These are phyloP conservation scores for Candida neerlandica DNA, from an alignment of 1,139 yeast species.

Conservation along the genomic window DNA sequence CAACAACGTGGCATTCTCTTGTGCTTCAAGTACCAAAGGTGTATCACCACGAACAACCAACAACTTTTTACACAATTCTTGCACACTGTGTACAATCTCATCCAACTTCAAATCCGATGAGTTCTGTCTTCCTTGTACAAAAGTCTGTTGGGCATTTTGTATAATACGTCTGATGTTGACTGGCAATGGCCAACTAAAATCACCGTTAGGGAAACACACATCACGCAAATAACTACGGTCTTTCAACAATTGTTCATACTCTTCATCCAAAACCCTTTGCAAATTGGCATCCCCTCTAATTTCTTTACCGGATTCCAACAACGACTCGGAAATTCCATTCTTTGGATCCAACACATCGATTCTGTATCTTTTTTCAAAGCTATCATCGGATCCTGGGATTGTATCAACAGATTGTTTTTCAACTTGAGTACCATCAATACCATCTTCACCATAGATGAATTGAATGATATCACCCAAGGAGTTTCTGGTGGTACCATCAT, in stretches of 20 bases:
- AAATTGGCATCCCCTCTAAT: conserved; percentile 86
- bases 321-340: conserved; percentile 65
- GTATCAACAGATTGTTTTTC: conserved; percentile 97
- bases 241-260: conserved; percentile 69
- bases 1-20: conserved; percentile 84
- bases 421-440: conserved; percentile 97
- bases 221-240: conserved; percentile 84
- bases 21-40: conserved; percentile 77
- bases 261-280: conserved; percentile 81
- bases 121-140: conserved; percentile 87
- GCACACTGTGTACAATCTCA: conserved; percentile 78
- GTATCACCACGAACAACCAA: conserved; percentile 84
- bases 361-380: conserved; percentile 82
- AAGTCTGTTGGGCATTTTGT: conserved; percentile 96
- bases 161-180: conserved; percentile 95
- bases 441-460: conserved; percentile 98
- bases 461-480: conserved; percentile 96
- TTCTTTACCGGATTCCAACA: conserved; percentile 87
- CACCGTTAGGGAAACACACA: conserved; percentile 88
- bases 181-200: conserved; percentile 95
- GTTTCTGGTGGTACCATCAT: conserved; percentile 97
- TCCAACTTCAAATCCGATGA: conserved; percentile 88
- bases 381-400: conserved; percentile 86
- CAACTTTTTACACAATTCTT: conserved; percentile 64
- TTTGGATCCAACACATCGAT: conserved; percentile 81